These are phyloP conservation scores for Thermothielavioides terrestris DNA, from an alignment of 495 filamentous ascomycete genomes.

Conservation along the genomic window DNA sequence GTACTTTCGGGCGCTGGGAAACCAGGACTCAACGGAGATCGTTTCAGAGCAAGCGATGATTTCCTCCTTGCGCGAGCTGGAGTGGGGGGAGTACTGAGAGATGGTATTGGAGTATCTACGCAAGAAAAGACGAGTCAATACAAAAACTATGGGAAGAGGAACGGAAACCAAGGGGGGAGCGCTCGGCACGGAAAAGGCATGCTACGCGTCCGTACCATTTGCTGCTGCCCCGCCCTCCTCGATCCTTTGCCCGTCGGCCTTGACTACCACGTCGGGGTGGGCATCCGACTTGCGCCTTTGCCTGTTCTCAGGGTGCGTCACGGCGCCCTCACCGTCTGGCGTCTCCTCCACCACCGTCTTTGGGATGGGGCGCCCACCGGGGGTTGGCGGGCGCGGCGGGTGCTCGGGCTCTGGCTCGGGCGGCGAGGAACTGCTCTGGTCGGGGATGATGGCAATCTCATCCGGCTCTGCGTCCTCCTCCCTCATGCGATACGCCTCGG, in stretches of 20 bases:
- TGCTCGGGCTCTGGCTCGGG: constrained; percentile 10
- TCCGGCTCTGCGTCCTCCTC: constrained; percentile 82
- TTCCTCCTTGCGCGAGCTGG: constrained; percentile 26
- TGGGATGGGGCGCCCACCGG: constrained; percentile 38
- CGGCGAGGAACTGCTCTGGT: constrained; percentile 23
- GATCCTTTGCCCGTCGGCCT: constrained; percentile 30
- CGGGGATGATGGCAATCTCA: constrained; percentile 46
- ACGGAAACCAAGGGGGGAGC: constrained; percentile 1
- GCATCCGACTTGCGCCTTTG: constrained; percentile 37
- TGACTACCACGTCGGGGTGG: constrained; percentile 39
- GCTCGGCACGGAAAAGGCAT: constrained; percentile 13
- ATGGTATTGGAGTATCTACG: constrained; percentile 35
- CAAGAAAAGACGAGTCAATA: constrained; percentile 27
- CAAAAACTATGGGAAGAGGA: constrained; percentile 12
- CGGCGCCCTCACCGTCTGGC: constrained; percentile 33
- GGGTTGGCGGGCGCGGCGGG: constrained; percentile 24
- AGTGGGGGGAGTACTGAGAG: constrained; percentile 22
- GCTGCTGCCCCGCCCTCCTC: constrained; percentile 19
- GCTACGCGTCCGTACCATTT: constrained; percentile 33
- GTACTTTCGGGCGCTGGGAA: constrained; percentile 3
- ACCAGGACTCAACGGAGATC: constrained; percentile 12
- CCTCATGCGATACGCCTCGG: constrained; percentile 63
- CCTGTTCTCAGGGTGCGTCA: constrained; percentile 31
- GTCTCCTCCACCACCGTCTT: constrained; percentile 43
- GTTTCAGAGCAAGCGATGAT: constrained; percentile 22